These are phyloP conservation scores for Microdochium nivale DNA, from an alignment of 2,329 filamentous ascomycete genomes.

Conservation along the genomic window DNA sequence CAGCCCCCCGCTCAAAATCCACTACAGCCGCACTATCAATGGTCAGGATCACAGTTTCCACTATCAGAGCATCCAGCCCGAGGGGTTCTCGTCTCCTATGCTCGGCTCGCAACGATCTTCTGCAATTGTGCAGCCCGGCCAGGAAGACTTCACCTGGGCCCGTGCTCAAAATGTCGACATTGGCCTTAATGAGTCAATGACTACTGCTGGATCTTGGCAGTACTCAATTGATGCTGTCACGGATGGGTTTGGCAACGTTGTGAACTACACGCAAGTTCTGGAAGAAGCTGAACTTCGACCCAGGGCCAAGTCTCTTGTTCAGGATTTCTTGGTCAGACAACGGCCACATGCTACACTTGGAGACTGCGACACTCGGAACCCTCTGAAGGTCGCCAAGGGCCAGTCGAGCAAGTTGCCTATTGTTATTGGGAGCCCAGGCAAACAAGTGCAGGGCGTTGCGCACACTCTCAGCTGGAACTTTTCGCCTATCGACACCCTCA, in stretches of 20 bases:
- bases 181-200: constrained; percentile 83
- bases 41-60: constrained; percentile 75
- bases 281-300: constrained; percentile 62
- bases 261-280: constrained; percentile 58
- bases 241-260: constrained; percentile 81
- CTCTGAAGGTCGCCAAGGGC: constrained; percentile 76
- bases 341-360: constrained; percentile 65
- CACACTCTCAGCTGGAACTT: constrained; percentile 77
- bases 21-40: constrained; percentile 85
- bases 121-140: constrained; percentile 45
- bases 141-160: constrained; percentile 74
- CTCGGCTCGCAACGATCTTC: constrained; percentile 50
- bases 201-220: constrained; percentile 69
- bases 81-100: constrained; percentile 73
- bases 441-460: constrained; percentile 49
- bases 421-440: constrained; percentile 55
- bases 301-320: constrained; percentile 56
- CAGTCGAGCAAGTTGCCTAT: constrained; percentile 61
- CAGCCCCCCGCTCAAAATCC: constrained; percentile 83
- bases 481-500: constrained; percentile 62
- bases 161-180: constrained; percentile 66
- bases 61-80: constrained; percentile 88
- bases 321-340: constrained; percentile 79
- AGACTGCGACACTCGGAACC: constrained; percentile 71
- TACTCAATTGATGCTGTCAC: constrained; percentile 89